Evolutionary conservation across 805 yeast species (phyloP), one percentile per base, ranked within the genome.

Genomic region (Starmerella sirachaensis): DNA sequence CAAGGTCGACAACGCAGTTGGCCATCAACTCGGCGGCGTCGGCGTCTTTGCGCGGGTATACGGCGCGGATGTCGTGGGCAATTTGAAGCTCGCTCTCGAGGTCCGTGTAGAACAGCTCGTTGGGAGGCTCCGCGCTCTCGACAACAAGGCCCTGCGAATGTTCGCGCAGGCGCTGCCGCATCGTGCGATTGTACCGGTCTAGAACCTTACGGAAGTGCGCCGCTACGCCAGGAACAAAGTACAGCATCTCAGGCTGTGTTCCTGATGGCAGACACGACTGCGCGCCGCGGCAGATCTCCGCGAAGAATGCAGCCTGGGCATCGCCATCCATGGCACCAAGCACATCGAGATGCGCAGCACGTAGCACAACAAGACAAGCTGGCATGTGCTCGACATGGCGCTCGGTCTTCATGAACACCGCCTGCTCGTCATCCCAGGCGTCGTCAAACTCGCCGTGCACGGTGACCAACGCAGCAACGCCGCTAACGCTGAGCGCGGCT

Each of bases 11-110:
- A 4, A 43, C 14, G 25, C 40, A 37, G 22, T 45, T 45, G 11
- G 43, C 47, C 6, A 45, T 22, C 35, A 37, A 23, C 21, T 45
- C 49, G 8, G 33, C 37, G 6, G 37, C 42, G 14, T 45, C 49
- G 12, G 18, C 22, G 11, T 11, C 17, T 9, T 31, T 37, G 9
- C 45, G 44, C 10, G 49, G 45, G 20, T 45, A 45, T 18, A 13
- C 16, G 1, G 41, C 37, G 18, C 36, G 35, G 10, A 45, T 18
- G 12, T 26, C 37, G 19, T 43, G 34, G 16, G 34, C 12, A 5
- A 43, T 37, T 21, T 43, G 45, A 14, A 45, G 41, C 29, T 43
- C 42, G 19, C 35, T 29, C 24, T 45, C 45, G 7, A 44, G 19
- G 7, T 43, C 33, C 10, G 35, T 32, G 36, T 39, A 45, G 23